phyloP scores from a whole-genome alignment of 2,329 filamentous ascomycete species.

The Exophiala dermatitidis region DNA sequence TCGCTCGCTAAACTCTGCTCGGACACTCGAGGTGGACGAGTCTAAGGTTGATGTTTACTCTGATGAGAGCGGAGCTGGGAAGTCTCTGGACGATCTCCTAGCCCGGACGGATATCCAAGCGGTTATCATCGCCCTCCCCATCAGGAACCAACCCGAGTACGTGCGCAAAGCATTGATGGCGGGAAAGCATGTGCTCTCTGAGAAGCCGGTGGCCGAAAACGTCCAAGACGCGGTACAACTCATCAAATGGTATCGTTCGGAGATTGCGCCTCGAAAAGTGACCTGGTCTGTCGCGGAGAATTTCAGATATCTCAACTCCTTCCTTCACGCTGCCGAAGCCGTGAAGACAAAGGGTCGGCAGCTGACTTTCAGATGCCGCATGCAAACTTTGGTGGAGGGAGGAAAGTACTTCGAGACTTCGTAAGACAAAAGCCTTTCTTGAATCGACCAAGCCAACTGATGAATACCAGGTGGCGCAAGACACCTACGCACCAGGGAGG shows the following conservation, averaged over 20 bases:
- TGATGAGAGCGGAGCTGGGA: conserved; percentile 44
- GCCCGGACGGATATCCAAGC: conserved; percentile 44
- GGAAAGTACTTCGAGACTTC: conserved; percentile 46
- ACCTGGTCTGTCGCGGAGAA: conserved; percentile 52
- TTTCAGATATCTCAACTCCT: conserved; percentile 48
- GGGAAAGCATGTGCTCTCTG: conserved; percentile 51
- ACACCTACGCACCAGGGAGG: conserved; percentile 51
- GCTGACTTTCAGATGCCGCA: conserved; percentile 44
- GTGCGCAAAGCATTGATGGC: conserved; percentile 44
- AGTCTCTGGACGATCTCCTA: conserved; percentile 42
- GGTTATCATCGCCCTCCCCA: conserved; percentile 50
- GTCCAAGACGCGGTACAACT: conserved; percentile 45
- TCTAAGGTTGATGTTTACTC: conserved; percentile 48
- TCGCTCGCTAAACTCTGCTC: conserved; percentile 49
- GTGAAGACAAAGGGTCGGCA: conserved; percentile 44
- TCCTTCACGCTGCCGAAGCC: conserved; percentile 40
- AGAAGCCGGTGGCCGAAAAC: conserved; percentile 53
- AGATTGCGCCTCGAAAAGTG: conserved; percentile 35
- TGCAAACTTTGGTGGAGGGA: conserved; percentile 42
- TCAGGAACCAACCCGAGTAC: conserved; percentile 46
- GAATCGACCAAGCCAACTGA: conserved; percentile 36
- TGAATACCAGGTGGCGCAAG: conserved; percentile 44
- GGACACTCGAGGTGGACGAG: conserved; percentile 34
- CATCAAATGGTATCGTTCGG: conserved; percentile 44
- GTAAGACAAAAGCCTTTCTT: conserved; percentile 29